Conservation (phyloP, 768 basidiomycete genomes). For the Multifurca ochricompacta region DNA sequence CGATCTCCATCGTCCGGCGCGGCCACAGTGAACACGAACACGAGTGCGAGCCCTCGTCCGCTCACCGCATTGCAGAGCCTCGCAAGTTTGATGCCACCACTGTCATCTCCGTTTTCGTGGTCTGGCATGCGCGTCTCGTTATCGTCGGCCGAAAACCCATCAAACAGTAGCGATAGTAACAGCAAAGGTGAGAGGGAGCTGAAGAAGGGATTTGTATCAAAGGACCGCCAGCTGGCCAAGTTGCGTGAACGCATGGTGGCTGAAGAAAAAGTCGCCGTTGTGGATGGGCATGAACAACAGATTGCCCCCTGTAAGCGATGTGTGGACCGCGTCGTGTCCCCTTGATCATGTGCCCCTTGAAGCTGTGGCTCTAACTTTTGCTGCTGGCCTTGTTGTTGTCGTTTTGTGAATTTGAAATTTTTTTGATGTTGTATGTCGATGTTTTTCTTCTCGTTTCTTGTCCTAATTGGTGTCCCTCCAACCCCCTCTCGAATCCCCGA, state of each 20-base stretch:
- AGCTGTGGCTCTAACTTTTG: too few species aligned
- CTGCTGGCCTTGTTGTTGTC: too few species aligned
- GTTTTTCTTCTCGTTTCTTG: constrained; percentile 1
- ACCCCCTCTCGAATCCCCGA: neutral
- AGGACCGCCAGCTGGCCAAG: constrained; percentile 59
- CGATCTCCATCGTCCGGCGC: constrained; percentile 28
- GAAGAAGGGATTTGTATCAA: constrained; percentile 41
- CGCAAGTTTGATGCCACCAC: constrained; percentile 52
- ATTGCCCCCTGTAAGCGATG: constrained; percentile 3
- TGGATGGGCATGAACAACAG: neutral
- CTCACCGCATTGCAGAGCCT: constrained; percentile 47
- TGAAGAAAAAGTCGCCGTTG: constrained; percentile 28
- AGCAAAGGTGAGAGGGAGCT: constrained; percentile 23
- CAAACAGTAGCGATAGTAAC: neutral
- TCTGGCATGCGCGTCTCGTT: constrained; percentile 2
- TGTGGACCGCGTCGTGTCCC: constrained; percentile 13
- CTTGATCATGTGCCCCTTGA: neutral
- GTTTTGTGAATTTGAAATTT: too few species aligned
- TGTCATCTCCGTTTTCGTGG: constrained; percentile 38
- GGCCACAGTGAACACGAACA: constrained; percentile 21
- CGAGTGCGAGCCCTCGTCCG: neutral
- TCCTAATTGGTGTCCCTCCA: neutral
- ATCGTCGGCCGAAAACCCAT: neutral
- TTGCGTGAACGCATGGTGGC: constrained; percentile 49
- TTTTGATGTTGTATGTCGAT: constrained; percentile 9